Base-by-base conservation (phyloP, 345 rosid species). In the Acer negundo region DNA sequence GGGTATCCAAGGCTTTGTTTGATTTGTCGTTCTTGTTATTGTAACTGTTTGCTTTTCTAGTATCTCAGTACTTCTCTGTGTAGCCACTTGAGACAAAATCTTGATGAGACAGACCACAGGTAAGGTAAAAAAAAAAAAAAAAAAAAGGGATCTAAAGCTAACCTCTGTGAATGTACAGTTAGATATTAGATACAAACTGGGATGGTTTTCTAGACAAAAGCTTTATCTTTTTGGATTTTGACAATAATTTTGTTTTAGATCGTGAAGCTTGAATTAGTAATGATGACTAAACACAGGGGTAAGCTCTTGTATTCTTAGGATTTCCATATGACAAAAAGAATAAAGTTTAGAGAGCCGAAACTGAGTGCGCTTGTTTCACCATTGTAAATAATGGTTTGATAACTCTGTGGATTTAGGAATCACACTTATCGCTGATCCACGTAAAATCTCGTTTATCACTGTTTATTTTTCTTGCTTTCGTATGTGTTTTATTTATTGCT, bases 1-100 rank as follows among this genome's bases (percentile, higher is more conserved):
- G 62, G 64, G 78, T 67, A 75, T 75, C 72, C 78, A 23, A 75
- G 1, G 78, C 31, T 38, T 44, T n/a, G 22, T 73, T 59, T 73
- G 76, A 63, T 44, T 63, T 47, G 47, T 26, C 12, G 3, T 24
- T 59, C 3, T 24, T 59, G 4, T 8, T 2, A 40, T 31, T 8
- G 15, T 61, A 73, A 35, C 66, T 72, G 10, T 22, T 72, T 58
- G 22, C 58, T 17, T 62, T 51, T 75, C 40, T 1, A 9, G 11
- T 23, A 63, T 40, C 66, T n/a, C n/a, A n/a, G n/a, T n/a, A 55
- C 51, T 67, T 55, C 23, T n/a, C 40, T 67, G 2, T 40, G 72
- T 75, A 28, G 40, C 24, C 72, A 38, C 55, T 67, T 38, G 11
- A 40, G 44, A 75, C 64, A 66, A 66, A 22, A 1, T 2, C 7